These are phyloP conservation scores for Rhizoclosmatium sp. DNA, from an alignment of 192 early-diverging fungal species.

Conservation along the genomic window DNA sequence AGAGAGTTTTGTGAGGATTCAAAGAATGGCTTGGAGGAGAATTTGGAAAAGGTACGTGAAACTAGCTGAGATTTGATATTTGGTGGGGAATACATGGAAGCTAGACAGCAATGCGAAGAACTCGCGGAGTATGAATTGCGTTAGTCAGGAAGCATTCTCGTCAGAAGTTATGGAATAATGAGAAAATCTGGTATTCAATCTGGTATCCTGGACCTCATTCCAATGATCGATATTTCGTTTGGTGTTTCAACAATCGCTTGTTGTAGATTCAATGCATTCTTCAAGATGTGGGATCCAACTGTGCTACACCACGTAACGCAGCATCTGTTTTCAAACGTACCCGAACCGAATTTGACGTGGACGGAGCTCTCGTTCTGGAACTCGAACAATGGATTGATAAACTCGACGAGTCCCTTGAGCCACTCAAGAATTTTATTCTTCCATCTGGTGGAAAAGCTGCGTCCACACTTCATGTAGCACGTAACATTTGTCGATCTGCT, in stretches of 20 bases:
- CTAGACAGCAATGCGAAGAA: no score
- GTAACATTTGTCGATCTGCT: constrained; percentile 85
- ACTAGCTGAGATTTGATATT: background rate
- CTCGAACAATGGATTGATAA: constrained; percentile 90
- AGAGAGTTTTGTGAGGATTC: constrained; percentile 64
- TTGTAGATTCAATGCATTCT: constrained; percentile 85
- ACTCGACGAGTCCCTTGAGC: constrained; percentile 72
- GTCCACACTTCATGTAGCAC: constrained; percentile 81
- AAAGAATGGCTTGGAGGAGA: constrained; percentile 53
- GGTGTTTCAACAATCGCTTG: background rate
- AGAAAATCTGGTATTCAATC: no score
- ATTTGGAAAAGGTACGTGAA: constrained; percentile 59
- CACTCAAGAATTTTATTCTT: constrained; percentile 84
- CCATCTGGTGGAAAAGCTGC: constrained; percentile 89
- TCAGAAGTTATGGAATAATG: no score
- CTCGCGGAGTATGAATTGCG: background rate
- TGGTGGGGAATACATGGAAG: no score
- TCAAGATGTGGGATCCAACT: constrained; percentile 91
- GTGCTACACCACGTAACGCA: constrained; percentile 80
- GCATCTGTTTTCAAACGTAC: constrained; percentile 64
- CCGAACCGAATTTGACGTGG: constrained; percentile 79
- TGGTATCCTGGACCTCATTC: no score
- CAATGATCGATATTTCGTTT: background rate
- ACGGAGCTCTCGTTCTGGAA: constrained; percentile 64
- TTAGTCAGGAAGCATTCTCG: background rate